phyloP scores from a whole-genome alignment of 2,329 filamentous ascomycete genomes.

The Kalmusia sp. region DNA sequence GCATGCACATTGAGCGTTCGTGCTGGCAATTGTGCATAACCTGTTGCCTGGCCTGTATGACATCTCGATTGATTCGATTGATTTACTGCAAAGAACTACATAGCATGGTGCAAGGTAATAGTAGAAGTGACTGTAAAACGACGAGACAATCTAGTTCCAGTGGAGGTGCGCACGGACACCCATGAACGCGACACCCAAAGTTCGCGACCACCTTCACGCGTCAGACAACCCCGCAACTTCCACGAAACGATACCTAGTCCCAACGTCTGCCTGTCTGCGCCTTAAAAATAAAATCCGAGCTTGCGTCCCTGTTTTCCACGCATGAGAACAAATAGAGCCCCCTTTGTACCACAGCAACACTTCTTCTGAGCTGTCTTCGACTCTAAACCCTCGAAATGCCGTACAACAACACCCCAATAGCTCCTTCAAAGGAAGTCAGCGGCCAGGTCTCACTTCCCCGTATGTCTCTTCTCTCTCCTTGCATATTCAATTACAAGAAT shows the following conservation, averaged over 20 bases:
- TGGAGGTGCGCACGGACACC: neutral
- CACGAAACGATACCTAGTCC: neutral
- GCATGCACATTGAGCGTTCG: too few relatives aligned
- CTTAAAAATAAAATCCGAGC: neutral
- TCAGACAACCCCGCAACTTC: neutral
- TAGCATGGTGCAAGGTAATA: too few relatives aligned
- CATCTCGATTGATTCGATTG: too few relatives aligned
- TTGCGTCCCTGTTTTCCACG: too few relatives aligned
- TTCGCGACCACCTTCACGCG: constrained; percentile 3
- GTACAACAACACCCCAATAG: constrained; percentile 86
- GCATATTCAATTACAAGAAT: too few relatives aligned
- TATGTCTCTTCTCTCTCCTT: constrained; percentile 54
- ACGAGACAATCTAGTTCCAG: too few relatives aligned
- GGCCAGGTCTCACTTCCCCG: constrained; percentile 85
- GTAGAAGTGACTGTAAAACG: too few relatives aligned
- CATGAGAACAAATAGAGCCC: too few relatives aligned
- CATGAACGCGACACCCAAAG: neutral
- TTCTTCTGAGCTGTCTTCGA: too few relatives aligned
- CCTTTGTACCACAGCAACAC: constrained; percentile 24
- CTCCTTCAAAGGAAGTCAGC: constrained; percentile 80
- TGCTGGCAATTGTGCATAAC: too few relatives aligned
- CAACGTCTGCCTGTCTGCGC: neutral
- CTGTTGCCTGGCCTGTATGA: too few relatives aligned
- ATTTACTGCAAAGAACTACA: too few relatives aligned
- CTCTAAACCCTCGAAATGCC: constrained; percentile 79